Conservation (phyloP, 2,329 filamentous ascomycete species). For the Monosporascus sp. region DNA sequence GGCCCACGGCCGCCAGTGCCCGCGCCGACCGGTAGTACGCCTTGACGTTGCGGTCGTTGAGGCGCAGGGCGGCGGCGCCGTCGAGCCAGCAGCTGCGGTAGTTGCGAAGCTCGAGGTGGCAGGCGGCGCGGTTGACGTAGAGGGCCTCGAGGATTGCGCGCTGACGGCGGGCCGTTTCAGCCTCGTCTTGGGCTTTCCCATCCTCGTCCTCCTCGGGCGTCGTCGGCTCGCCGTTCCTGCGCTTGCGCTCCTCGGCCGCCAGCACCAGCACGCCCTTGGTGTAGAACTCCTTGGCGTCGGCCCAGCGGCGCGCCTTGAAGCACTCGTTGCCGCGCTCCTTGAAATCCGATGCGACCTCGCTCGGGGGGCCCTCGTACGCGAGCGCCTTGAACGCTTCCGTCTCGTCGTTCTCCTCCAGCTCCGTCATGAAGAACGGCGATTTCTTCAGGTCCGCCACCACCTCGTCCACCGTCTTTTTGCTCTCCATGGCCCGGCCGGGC, state of each 20-base stretch:
- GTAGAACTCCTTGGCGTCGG: conserved; percentile 88
- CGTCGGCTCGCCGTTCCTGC: conserved; percentile 28
- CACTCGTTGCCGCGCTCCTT: conserved; percentile 90
- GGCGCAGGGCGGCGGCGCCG: conserved; percentile 70
- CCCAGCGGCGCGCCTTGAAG: conserved; percentile 68
- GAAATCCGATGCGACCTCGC: conserved; percentile 78
- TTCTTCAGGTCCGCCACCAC: conserved; percentile 53
- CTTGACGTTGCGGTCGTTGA: conserved; percentile 81
- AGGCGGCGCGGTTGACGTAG: conserved; percentile 82
- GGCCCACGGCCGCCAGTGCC: conserved; percentile 74
- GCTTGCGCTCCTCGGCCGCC: conserved; percentile 54
- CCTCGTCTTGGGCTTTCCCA: conserved; percentile 44
- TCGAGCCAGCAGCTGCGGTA: conserved; percentile 82
- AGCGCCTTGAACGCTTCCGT: conserved; percentile 85
- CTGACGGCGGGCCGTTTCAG: conserved; percentile 40
- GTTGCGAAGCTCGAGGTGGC: conserved; percentile 83
- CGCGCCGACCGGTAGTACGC: conserved; percentile 81
- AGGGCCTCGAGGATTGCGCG: conserved; percentile 65
- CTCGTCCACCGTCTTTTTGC: conserved; percentile 48
- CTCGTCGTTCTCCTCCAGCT: conserved; percentile 77
- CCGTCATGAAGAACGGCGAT: conserved; percentile 91
- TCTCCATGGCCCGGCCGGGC: conserved; percentile 34
- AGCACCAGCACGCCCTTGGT: conserved; percentile 76
- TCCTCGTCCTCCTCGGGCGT: conserved; percentile 18
- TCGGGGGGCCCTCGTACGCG: conserved; percentile 84